phyloP scores from a whole-genome alignment of 129 eudicot genomes.

The Centella asiatica region DNA sequence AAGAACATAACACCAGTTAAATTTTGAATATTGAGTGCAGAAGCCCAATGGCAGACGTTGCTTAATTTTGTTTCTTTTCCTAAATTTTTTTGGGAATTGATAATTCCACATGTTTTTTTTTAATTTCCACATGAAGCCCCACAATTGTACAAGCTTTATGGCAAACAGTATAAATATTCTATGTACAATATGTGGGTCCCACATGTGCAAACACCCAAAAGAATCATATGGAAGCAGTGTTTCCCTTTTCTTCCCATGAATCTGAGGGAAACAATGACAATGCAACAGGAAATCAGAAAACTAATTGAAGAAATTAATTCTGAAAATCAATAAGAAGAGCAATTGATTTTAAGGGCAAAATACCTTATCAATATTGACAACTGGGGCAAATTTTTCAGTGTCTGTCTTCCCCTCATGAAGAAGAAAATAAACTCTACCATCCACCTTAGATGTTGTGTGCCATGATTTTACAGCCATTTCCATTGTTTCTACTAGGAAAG shows the following conservation, averaged over 20 bases:
- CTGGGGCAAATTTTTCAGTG: constrained; percentile 81
- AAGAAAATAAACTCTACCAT: constrained; percentile 71
- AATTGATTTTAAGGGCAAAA: background rate
- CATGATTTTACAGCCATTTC: constrained; percentile 84
- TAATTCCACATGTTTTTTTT: too few relatives aligned
- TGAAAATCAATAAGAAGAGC: background rate
- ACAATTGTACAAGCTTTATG: too few relatives aligned
- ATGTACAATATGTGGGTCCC: too few relatives aligned
- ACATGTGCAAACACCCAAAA: too few relatives aligned
- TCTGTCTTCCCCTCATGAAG: constrained; percentile 79
- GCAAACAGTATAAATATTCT: too few relatives aligned
- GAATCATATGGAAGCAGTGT: too few relatives aligned
- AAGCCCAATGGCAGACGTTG: constrained; percentile 1
- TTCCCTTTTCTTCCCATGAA: background rate
- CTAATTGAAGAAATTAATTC: background rate
- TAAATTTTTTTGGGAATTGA: too few relatives aligned
- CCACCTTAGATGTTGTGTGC: constrained; percentile 84
- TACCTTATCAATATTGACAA: constrained; percentile 92
- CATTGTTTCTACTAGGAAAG: constrained; percentile 86
- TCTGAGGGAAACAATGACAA: background rate
- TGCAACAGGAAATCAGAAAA: background rate
- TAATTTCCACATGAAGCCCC: too few relatives aligned
- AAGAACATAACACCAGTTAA: background rate
- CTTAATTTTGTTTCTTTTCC: too few relatives aligned
- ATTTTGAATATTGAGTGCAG: background rate